Percentiles rank a stretch among this genome's conserved stretches.
phyloP scores from a whole-genome alignment of 1,284 basidiomycete genomes.

The Dichomitus squalens region DNA sequence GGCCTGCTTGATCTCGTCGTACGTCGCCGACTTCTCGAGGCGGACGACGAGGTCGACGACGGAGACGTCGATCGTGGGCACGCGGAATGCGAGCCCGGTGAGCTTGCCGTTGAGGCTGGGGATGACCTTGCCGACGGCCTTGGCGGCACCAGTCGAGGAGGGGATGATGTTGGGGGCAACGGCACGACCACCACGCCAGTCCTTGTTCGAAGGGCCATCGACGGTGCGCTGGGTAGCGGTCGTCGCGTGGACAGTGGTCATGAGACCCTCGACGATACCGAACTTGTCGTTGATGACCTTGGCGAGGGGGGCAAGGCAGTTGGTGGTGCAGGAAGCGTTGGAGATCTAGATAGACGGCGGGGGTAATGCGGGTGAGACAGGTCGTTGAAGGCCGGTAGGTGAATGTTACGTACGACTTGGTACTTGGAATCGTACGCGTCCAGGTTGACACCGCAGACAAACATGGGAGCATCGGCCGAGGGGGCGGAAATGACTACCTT shows the following conservation, averaged over 20 bases:
- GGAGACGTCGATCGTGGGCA: slow-evolving; percentile 96
- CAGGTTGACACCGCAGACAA: slow-evolving; percentile 95
- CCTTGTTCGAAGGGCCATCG: slow-evolving; percentile 93
- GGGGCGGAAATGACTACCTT: slow-evolving; percentile 99
- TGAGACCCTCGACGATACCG: slow-evolving; percentile 93
- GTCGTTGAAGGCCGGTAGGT: slow-evolving; percentile 1
- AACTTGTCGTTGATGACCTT: slow-evolving; percentile 99
- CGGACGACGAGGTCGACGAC: slow-evolving; percentile 98
- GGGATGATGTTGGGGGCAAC: slow-evolving; percentile 99
- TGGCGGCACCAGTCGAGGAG: slow-evolving; percentile 98
- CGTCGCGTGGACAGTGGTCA: slow-evolving; percentile 98
- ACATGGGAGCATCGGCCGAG: slow-evolving; percentile 99
- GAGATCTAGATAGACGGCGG: slow-evolving; percentile 67
- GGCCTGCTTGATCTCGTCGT: slow-evolving; percentile 91
- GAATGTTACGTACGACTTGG: slow-evolving; percentile 66
- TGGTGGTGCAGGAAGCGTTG: slow-evolving; percentile 99
- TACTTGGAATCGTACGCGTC: slow-evolving; percentile 92
- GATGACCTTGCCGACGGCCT: slow-evolving; percentile 99
- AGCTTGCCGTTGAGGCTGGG: slow-evolving; percentile 97
- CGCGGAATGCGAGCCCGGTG: slow-evolving; percentile 96
- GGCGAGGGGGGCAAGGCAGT: slow-evolving; percentile 98
- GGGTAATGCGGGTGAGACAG: slow-evolving; percentile 8
- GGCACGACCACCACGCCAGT: slow-evolving; percentile 96
- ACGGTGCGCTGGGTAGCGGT: slow-evolving; percentile 99
- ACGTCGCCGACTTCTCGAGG: slow-evolving; percentile 83